These are phyloP conservation scores for Solanum chacoense DNA, from an alignment of 305 asterid genomes.

Conservation along the genomic window DNA sequence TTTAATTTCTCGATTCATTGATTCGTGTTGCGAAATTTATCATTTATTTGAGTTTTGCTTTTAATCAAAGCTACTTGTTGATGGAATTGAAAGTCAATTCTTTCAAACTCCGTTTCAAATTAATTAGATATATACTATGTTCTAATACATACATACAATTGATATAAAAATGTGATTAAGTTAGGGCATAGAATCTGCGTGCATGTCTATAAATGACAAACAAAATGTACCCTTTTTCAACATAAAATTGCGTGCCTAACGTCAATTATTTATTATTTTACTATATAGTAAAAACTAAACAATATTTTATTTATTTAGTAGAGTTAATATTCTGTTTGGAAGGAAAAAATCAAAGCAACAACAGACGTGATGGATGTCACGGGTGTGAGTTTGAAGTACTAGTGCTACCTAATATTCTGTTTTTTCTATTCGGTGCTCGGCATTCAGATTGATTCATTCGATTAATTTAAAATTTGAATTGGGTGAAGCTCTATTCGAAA, in stretches of 20 bases:
- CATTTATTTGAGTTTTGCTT: background rate
- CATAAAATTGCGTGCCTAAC: background rate
- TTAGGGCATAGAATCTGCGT: background rate
- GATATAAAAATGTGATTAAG: background rate
- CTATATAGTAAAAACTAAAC: background rate
- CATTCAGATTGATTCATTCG: rapidly evolving
- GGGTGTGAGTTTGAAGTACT: background rate
- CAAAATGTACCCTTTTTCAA: background rate
- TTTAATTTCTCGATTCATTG: background rate
- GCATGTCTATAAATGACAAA: background rate
- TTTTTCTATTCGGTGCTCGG: too few species aligned
- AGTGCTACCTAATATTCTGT: too few species aligned
- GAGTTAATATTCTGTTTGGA: background rate
- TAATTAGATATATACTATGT: background rate
- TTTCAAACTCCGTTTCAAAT: background rate
- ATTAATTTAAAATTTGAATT: too few species aligned
- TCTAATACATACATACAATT: background rate
- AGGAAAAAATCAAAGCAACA: background rate
- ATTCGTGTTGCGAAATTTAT: background rate
- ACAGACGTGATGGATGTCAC: background rate
- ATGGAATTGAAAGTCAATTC: background rate
- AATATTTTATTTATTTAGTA: background rate
- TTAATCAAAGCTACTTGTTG: background rate
- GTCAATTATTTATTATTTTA: background rate
- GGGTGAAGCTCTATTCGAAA: rapidly evolving